Evolutionary conservation across 2,329 filamentous ascomycete species (phyloP), one percentile per base, ranked within the genome.

Genomic region (Sporothrix brasiliensis): DNA sequence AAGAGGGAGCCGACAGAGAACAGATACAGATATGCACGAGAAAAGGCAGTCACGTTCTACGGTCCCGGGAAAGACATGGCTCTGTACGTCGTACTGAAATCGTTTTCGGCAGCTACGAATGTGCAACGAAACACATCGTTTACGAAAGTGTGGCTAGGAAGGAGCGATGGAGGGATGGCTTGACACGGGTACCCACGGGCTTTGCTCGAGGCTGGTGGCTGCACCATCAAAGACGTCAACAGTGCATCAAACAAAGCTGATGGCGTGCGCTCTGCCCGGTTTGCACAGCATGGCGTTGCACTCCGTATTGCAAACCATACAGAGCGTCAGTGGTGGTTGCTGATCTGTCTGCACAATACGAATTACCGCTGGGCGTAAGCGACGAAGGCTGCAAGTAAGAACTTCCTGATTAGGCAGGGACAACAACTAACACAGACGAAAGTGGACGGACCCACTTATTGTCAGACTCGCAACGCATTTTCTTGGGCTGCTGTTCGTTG

Each of bases 361-460:
- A n/a, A n/a, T n/a, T n/a, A 16, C 44, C 44, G 44, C 44, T 19
- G 44, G 14, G 14, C 14, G 44, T 49, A 19, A 2, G 14, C 5
- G 44, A 49, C 11, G 11, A 2, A 14, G 13, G 44, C 63, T 66
- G 63, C 52, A 53, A 67, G 63, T 44, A 49, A 13, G 16, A 19
- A 67, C 63, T 67, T 52, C 63, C 63, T 67, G 49, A 67, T 67
- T 67, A 66, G 63, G 63, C 49, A 67, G 19, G 63, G 24, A 34
- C 30, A 24, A 9, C 19, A 41, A 67, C 16, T 52, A 52, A 66
- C 44, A 49, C 44, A 19, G 61, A 52, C 11, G 47, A 66, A 50
- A 44, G 47, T 52, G 21, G 21, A 11, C 0, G 7, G 44, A 2
- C 44, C 61, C 61, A n/a, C 61, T 50, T 50, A 50, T 65, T 21